Base-by-base conservation (phyloP, 2,329 filamentous ascomycete genomes). In the Aureobasidium mangrovei region DNA sequence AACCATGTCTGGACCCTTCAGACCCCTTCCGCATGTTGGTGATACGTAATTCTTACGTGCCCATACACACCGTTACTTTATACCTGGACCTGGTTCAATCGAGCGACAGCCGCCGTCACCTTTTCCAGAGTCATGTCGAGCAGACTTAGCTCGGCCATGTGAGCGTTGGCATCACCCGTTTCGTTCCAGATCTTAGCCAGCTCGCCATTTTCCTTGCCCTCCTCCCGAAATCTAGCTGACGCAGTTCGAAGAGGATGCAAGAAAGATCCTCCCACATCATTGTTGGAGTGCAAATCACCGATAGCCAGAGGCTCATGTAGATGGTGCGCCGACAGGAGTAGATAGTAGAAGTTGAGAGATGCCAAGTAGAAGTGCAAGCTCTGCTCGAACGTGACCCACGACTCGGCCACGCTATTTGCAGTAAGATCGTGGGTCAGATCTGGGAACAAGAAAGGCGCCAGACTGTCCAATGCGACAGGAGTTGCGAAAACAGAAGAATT, bases 281-380 rank as follows among this genome's bases (percentile, higher is more conserved):
- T 66, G 31, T 66, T 65, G 9, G 60, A 65, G 59, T 74, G 71
- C 40, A 77, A 52, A n/a, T 70, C 66, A 4, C 62, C 63, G 2
- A 82, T 70, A 33, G 74, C 72, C 0, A 83, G 66, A 1, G 63
- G 63, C 24, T 70, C 62, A 32, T 76, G 74, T 1, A 82, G 65
- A 12, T 72, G 67, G 9, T 69, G 62, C 0, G 78, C 78, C 1
- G 72, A 72, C 2, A 81, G 66, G 0, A 83, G 67, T 0, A 82
- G 65, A 60, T 79, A 81, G 60, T 82, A 77, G n/a, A 83, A 74
- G 58, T 78, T 83, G 32, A 83, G 69, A 0, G 74, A 72, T 0
- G 78, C 74, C 27, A 82, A 74, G 57, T 79, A 77, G 60, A 79
- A 77, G 1, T 72, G 72, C 35, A 79, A 67, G 24, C 79, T 77